Percentiles rank a stretch among this genome's conserved stretches.
Conservation (phyloP, 140 eudicot genomes). For the Bidens hawaiensis region DNA sequence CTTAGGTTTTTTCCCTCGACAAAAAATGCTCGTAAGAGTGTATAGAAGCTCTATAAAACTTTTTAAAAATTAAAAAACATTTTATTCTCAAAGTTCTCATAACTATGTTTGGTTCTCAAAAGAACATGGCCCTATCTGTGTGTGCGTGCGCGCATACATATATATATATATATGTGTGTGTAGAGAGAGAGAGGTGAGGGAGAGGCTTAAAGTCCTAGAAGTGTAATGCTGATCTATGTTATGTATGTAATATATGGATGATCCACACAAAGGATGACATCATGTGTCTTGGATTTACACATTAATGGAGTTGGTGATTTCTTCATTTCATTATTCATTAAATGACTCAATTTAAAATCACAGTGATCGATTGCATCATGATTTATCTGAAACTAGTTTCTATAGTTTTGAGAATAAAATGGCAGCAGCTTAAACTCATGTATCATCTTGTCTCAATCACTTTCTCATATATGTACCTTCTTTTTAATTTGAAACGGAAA, state of each 20-base stretch:
- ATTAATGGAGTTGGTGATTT: conserved; percentile 6
- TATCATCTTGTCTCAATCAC: neutral
- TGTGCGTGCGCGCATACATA: too few relatives aligned
- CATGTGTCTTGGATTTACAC: conserved; percentile 18
- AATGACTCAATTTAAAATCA: neutral
- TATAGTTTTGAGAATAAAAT: neutral
- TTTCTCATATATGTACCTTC: too few relatives aligned
- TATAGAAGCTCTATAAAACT: too few relatives aligned
- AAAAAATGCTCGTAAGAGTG: too few relatives aligned
- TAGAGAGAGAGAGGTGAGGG: neutral
- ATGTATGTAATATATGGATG: neutral
- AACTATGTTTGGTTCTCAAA: too few relatives aligned
- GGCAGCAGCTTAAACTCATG: neutral
- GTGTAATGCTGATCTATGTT: neutral
- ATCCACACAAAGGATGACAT: conserved; percentile 19
- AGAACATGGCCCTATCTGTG: too few relatives aligned
- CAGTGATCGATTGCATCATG: neutral
- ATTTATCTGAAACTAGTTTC: neutral
- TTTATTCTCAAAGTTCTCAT: too few relatives aligned
- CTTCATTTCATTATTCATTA: too few relatives aligned
- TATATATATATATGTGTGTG: too few relatives aligned
- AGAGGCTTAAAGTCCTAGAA: neutral
- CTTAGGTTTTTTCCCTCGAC: too few relatives aligned
- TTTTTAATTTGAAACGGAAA: too few relatives aligned
- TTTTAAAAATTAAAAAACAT: too few relatives aligned